Evolutionary conservation across 78 protist species (phyloP), one percentile per base, ranked within the genome.

Genomic region (Fonticula alba): DNA sequence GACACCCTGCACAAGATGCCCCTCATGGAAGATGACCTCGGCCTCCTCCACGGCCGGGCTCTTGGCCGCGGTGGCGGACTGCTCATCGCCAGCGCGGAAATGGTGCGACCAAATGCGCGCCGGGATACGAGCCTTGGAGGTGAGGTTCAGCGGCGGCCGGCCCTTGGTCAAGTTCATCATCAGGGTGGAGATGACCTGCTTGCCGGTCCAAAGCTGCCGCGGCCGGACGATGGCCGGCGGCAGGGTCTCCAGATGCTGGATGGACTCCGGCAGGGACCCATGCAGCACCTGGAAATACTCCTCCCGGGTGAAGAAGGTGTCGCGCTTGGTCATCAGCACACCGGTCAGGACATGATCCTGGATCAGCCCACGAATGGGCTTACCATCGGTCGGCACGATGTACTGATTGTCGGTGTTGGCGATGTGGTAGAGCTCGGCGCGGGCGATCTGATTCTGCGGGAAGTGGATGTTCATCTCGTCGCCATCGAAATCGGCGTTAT

Each of bases 401-500:
- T 95, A 85, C 58, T 92, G 91, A 46, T 71, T 69, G 20, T 97
- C 96, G 51, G 89, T 94, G 83, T 86, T 73, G 96, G 92, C 91
- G 47, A 97, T 43, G 56, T 92, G 86, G 0, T 38, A 5, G 20
- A 87, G 68, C 77, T 96, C 99, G 0, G 97, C 91, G 70, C 87
- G 64, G 3, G 98, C 75, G 61, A 77, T 82, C 35, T 79, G 43
- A 5, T 87, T 35, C 67, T 96, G 99, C 9, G 98, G 95, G 29
- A 94, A 89, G 82, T 97, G 99, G 64, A 94, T 61, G 74, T 97
- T 97, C 99, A 97, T 97, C 71, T 97, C 99, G 61, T 97, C 99
- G 35, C 99, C 99, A 69, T 97, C 99, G 40, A 97, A 97, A 73
- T 97, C 99, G 35, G 99, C 99, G 76, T 97, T 97, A 85, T 97